Evolutionary conservation across 179 eudicot genomes (phyloP).

Genomic region (Actinidia polygama): DNA sequence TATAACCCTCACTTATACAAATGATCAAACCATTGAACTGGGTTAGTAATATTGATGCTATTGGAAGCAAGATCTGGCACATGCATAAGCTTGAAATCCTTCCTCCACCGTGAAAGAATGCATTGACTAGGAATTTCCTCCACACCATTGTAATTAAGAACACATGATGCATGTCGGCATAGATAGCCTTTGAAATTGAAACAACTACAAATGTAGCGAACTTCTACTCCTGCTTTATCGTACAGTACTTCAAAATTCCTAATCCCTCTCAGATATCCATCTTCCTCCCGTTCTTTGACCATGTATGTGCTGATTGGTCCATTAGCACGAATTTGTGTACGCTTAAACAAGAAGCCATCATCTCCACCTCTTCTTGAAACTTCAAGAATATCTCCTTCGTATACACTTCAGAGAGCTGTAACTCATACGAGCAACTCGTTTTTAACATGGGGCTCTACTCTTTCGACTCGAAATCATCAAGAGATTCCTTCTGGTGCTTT

Average conservation of each 20-base stretch:
- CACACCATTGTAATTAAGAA: constrained; percentile 51
- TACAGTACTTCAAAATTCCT: constrained; percentile 63
- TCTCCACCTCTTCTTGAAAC: constrained; percentile 65
- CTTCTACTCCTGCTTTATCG: constrained; percentile 53
- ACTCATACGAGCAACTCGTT: constrained; percentile 59
- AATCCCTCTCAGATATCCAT: constrained; percentile 35
- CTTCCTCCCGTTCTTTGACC: constrained; percentile 57
- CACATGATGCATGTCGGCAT: constrained; percentile 70
- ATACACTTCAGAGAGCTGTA: constrained; percentile 61
- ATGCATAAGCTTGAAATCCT: constrained; percentile 67
- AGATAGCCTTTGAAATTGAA: constrained; percentile 76
- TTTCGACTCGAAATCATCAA: constrained; percentile 55
- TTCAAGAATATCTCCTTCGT: constrained; percentile 54
- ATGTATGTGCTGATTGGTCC: constrained; percentile 52
- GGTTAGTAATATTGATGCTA: constrained; percentile 52
- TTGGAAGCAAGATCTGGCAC: constrained; percentile 50
- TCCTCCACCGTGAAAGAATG: constrained; percentile 75
- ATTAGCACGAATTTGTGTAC: constrained; percentile 52
- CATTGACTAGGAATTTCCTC: constrained; percentile 66
- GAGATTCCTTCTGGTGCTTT: constrained; percentile 50
- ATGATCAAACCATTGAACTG: constrained; percentile 74
- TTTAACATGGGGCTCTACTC: constrained; percentile 45
- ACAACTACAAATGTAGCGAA: constrained; percentile 73
- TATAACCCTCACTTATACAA: constrained; percentile 65
- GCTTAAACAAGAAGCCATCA: constrained; percentile 51